Percentiles rank a stretch among this genome's conserved stretches.
Evolutionary conservation across 768 basidiomycete species (phyloP).

Genomic region (Roridomyces roridus): DNA sequence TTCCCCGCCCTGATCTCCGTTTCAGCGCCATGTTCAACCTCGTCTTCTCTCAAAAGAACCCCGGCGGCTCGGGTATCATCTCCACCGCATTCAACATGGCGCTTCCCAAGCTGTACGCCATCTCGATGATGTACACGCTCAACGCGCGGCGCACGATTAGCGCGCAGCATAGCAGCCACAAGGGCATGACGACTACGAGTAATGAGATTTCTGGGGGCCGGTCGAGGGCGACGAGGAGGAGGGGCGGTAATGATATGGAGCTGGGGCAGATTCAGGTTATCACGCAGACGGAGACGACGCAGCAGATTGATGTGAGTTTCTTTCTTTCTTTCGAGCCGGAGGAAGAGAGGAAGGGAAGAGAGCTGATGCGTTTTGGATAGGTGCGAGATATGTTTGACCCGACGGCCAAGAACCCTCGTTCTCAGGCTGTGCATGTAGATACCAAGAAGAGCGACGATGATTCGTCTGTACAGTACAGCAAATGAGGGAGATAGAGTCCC

Average conservation of each 20-base stretch:
- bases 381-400: constrained; percentile 22
- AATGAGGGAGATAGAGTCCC: too few species aligned
- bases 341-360: too few species aligned
- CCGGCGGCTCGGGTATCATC: constrained; percentile 28
- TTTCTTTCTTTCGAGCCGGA: neutral
- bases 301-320: constrained; percentile 33
- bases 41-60: constrained; percentile 38
- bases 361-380: neutral
- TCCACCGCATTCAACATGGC: constrained; percentile 36
- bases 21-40: constrained; percentile 41
- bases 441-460: constrained; percentile 15
- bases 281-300: constrained; percentile 31
- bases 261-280: constrained; percentile 29
- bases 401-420: neutral
- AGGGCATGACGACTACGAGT: constrained; percentile 17
- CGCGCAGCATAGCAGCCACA: constrained; percentile 9
- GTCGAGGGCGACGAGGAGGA: constrained; percentile 3
- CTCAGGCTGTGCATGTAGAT: neutral
- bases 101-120: constrained; percentile 40
- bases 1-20: neutral
- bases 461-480: constrained; percentile 3
- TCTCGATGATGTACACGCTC: constrained; percentile 46
- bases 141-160: constrained; percentile 36
- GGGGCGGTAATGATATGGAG: constrained; percentile 24
- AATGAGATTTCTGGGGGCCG: constrained; percentile 23